Conservation (phyloP, 805 yeast genomes). For the Metschnikowia drakensbergensis region DNA sequence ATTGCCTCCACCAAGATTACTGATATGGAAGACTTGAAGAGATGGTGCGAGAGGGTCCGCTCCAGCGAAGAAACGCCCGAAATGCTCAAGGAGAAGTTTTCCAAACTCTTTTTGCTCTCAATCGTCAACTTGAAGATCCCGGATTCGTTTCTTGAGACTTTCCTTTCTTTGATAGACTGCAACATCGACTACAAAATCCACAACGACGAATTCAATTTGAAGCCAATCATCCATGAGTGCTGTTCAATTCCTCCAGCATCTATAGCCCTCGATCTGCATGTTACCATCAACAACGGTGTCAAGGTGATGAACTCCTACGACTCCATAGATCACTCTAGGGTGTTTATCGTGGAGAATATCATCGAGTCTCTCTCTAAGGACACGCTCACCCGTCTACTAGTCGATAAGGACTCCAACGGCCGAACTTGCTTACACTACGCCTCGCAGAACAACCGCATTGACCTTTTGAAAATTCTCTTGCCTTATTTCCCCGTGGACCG, state of each 20-base stretch:
- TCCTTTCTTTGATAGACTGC: conserved; percentile 38
- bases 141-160: conserved; percentile 54
- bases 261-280: conserved; percentile 31
- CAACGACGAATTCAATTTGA: conserved; percentile 59
- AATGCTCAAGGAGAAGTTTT: conserved; percentile 35
- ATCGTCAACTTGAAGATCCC: conserved; percentile 62
- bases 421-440: conserved; percentile 87
- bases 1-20: conserved; percentile 44
- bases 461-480: conserved; percentile 41
- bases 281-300: conserved; percentile 42
- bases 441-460: conserved; percentile 50
- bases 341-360: conserved; percentile 34
- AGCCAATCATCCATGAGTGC: conserved; percentile 73
- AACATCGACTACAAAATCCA: conserved; percentile 58
- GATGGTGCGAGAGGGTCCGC: conserved; percentile 39
- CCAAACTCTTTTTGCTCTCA: conserved; percentile 70
- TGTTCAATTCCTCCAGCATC: conserved; percentile 40
- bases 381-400: conserved; percentile 22
- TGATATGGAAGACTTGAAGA: conserved; percentile 31
- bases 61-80: conserved; percentile 19
- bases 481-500: conserved; percentile 33
- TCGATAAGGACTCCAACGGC: conserved; percentile 60
- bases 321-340: conserved; percentile 35
- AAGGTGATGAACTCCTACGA: conserved; percentile 37
- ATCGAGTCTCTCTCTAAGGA: conserved; percentile 21